Percentiles rank a stretch among this genome's conserved stretches.
These are phyloP conservation scores for Coelastrella sp. DNA, from an alignment of 139 green algal species.

Conservation along the genomic window DNA sequence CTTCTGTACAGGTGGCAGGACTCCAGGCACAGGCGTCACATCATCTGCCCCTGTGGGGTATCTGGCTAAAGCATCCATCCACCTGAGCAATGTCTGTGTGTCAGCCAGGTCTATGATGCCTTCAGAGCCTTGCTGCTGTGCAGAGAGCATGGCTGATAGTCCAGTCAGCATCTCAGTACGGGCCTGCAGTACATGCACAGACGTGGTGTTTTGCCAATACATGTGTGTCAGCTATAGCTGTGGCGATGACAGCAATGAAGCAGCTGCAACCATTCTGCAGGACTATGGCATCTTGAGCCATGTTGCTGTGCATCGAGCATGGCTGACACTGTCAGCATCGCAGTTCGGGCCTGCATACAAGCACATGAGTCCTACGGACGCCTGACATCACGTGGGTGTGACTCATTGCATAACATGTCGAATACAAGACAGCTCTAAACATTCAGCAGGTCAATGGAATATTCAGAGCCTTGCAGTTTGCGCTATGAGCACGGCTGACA, in stretches of 20 bases:
- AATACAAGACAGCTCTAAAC: not conserved
- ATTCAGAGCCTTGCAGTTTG: constrained; percentile 47
- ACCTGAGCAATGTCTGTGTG: constrained; percentile 63
- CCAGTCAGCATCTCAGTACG: constrained; percentile 67
- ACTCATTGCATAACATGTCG: not conserved
- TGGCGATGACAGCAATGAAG: too few relatives aligned
- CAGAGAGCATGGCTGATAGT: constrained; percentile 41
- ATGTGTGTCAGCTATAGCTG: too few relatives aligned
- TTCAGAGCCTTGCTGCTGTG: constrained; percentile 39
- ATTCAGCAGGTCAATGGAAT: constrained; percentile 49
- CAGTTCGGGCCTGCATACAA: constrained; percentile 54
- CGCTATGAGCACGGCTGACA: constrained; percentile 17
- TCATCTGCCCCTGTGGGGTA: constrained; percentile 79
- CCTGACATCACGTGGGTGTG: too few relatives aligned
- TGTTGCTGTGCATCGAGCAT: not conserved
- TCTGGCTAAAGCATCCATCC: constrained; percentile 78
- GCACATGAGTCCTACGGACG: constrained; percentile 8
- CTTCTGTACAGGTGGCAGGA: constrained; percentile 67
- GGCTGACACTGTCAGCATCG: constrained; percentile 62
- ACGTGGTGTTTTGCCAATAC: too few relatives aligned
- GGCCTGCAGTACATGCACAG: constrained; percentile 32
- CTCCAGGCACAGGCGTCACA: constrained; percentile 70
- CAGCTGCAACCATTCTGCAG: not conserved
- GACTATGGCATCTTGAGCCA: constrained; percentile 56
- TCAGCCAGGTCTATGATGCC: constrained; percentile 58